Evolutionary conservation across 148 eudicot species (phyloP).

Genomic region (Diospyros kaki): DNA sequence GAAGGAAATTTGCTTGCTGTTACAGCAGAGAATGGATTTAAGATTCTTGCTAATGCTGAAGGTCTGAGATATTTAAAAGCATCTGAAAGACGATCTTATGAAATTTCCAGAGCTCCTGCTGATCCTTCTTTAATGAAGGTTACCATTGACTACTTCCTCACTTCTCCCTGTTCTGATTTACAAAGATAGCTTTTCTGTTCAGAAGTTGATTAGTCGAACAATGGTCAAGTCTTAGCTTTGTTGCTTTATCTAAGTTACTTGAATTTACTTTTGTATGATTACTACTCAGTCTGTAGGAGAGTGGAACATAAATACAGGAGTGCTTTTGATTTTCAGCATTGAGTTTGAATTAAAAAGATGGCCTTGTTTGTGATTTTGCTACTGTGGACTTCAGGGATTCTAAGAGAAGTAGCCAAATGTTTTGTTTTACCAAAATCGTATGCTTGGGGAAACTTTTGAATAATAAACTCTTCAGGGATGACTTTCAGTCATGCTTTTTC

Average conservation of each 20-base stretch:
- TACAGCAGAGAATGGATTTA: conserved; percentile 57
- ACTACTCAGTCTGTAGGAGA: neutral
- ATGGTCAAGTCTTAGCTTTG: too few relatives aligned
- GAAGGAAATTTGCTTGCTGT: conserved; percentile 72
- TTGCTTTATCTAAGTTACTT: neutral
- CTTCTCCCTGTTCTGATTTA: neutral
- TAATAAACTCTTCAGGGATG: neutral
- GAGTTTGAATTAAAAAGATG: too few relatives aligned
- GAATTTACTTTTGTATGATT: neutral
- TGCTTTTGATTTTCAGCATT: neutral
- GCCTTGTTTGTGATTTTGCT: too few relatives aligned
- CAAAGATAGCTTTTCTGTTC: too few relatives aligned
- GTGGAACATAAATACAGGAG: neutral
- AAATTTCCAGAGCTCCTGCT: conserved; percentile 50
- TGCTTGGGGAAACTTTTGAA: neutral
- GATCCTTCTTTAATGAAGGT: conserved; percentile 64
- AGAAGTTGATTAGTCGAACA: too few relatives aligned
- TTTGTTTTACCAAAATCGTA: neutral
- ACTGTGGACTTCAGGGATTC: too few relatives aligned
- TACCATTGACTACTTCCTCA: neutral
- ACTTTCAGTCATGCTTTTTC: neutral
- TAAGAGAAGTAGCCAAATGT: neutral
- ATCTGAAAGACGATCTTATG: conserved; percentile 55
- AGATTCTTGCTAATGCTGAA: conserved; percentile 54
- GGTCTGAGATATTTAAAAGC: conserved; percentile 55